Evolutionary conservation across 768 basidiomycete species (phyloP).

Genomic region (Mycena crocata): DNA sequence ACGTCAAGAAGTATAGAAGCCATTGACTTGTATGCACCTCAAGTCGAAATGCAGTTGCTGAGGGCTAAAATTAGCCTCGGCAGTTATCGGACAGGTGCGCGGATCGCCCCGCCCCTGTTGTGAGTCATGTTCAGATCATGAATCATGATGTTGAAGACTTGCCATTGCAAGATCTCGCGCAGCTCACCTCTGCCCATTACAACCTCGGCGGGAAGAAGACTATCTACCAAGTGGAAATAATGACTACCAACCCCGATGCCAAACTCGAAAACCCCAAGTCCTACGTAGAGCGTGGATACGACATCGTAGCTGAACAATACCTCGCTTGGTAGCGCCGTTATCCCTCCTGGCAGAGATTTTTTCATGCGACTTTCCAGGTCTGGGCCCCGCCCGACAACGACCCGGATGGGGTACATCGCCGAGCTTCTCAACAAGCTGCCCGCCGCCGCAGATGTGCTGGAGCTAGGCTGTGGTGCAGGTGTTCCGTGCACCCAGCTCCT

Average conservation of each 20-base stretch:
- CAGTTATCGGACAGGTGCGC: no score
- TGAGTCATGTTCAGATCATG: no score
- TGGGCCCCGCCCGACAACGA: slow-evolving; percentile 35
- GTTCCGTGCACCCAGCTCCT: slow-evolving; percentile 40
- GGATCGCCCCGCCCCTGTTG: no score
- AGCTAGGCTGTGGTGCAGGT: slow-evolving; percentile 46
- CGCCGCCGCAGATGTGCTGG: slow-evolving; percentile 37
- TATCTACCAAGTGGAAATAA: no score
- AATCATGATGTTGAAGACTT: no score
- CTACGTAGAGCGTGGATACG: slow-evolving; percentile 20
- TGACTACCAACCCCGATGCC: background rate
- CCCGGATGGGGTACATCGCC: slow-evolving; percentile 32
- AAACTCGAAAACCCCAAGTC: slow-evolving; percentile 27
- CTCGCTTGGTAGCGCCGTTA: slow-evolving; percentile 8
- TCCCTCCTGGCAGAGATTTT: background rate
- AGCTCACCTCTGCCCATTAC: no score
- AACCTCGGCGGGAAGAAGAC: no score
- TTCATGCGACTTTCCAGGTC: slow-evolving; percentile 26
- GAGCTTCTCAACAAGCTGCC: slow-evolving; percentile 35
- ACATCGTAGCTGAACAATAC: slow-evolving; percentile 20
- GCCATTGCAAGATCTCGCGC: no score
- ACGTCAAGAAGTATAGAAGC: no score
- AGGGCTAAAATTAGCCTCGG: no score
- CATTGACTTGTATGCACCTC: no score
- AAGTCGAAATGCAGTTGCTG: no score